Evolutionary conservation across 2,329 filamentous ascomycete species (phyloP), one percentile per base, ranked within the genome.

Genomic region (Microascus cirrosus): DNA sequence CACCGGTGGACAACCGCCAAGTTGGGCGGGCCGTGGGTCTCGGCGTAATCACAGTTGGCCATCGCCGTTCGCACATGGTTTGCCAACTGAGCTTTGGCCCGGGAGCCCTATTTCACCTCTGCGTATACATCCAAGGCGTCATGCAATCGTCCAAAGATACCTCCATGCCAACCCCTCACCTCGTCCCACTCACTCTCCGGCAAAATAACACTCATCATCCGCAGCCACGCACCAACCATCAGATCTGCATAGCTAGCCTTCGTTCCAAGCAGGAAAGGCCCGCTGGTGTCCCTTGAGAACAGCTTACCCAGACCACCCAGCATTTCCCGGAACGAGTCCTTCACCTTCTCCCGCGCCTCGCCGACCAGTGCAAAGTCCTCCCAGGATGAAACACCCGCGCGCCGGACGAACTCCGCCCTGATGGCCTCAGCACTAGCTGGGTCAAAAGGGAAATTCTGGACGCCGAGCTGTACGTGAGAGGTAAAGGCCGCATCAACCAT

Each of bases 401-500:
- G 75, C 52, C 72, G 68, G 8, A 73, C 67, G 56, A 84, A 78
- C 22, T 77, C 74, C 1, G 73, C 75, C 65, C 74, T 77, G 28
- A 61, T 69, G 2, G 61, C 62, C 32, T 78, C 56, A 20, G 48
- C 56, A 13, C 20, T 53, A 12, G 50, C 73, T 0, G 78, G 77
- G 56, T 83, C 76, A 35, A 84, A 75, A 0, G 77, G 81, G 13
- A 84, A 64, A 1, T 65, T 65, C 1, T 74, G 58, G 0, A 64
- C 63, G 55, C 69, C 67, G 0, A 85, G 72, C 3, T 65, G 59
- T 0, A 69, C 69, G 60, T 80, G 73, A 0, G 70, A 64, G 3
- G 70, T 76, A 62, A 85, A 85, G 1, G 75, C 71, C 0, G 72
- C 73, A 63, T 87, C 83, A 53, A 84, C 71, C 39, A 76, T 70